Conservation (phyloP, 2,329 filamentous ascomycete species). For the Cordyceps farinosa region DNA sequence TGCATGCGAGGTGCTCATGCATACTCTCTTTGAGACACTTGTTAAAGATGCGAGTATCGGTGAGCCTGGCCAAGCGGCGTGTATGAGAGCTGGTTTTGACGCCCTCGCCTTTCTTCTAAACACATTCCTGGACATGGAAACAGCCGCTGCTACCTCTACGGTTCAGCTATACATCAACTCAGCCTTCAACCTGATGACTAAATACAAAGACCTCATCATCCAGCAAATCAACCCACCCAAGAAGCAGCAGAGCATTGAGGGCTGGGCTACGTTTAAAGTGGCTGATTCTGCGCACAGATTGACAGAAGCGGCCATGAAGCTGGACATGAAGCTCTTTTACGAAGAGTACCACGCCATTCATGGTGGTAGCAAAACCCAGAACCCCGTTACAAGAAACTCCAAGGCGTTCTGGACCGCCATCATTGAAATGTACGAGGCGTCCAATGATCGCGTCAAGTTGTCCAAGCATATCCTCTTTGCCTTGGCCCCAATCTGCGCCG, state of each 20-base stretch:
- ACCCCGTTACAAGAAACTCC: conserved; percentile 66
- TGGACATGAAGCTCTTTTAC: conserved; percentile 42
- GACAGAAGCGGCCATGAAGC: conserved; percentile 52
- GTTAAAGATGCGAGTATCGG: conserved; percentile 53
- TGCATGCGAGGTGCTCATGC: conserved; percentile 73
- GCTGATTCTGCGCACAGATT: conserved; percentile 42
- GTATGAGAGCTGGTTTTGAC: conserved; percentile 62
- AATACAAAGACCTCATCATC: conserved; percentile 59
- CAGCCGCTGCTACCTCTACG: conserved; percentile 45
- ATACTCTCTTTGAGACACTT: conserved; percentile 67
- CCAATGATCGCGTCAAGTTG: conserved; percentile 68
- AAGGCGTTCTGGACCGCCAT: conserved; percentile 36
- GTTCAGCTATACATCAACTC: conserved; percentile 61
- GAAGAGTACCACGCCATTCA: conserved; percentile 56
- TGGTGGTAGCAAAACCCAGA: conserved; percentile 57
- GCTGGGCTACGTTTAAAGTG: conserved; percentile 39
- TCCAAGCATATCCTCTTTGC: conserved; percentile 71
- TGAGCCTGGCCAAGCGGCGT: conserved; percentile 55
- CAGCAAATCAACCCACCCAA: conserved; percentile 30
- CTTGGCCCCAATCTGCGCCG: conserved; percentile 64
- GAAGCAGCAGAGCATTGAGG: conserved; percentile 26
- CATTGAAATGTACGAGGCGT: conserved; percentile 72
- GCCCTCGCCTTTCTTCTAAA: conserved; percentile 55
- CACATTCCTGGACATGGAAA: conserved; percentile 49
- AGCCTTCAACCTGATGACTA: conserved; percentile 62